Evolutionary conservation across 306 rosid species (phyloP).

Genomic region (Neltuma alba): DNA sequence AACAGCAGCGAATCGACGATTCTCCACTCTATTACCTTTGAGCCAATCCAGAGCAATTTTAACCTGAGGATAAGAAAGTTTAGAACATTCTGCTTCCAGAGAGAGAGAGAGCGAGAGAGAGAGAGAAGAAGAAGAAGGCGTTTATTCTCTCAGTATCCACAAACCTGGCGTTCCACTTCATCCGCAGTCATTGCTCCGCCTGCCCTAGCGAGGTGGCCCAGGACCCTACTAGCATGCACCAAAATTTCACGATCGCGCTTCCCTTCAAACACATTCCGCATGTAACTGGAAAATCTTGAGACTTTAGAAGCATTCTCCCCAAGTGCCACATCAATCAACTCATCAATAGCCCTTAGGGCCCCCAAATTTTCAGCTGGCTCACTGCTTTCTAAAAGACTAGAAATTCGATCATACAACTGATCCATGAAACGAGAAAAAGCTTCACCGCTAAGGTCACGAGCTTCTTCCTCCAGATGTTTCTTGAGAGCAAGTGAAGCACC

Average conservation of each 20-base stretch:
- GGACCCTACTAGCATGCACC: conserved; percentile 90
- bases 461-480: conserved; percentile 92
- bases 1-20: conserved; percentile 94
- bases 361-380: conserved; percentile 90
- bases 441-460: conserved; percentile 93
- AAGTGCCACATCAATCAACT: conserved; percentile 87
- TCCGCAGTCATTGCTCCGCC: conserved; percentile 99
- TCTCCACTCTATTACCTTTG: conserved; percentile 84
- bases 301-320: conserved; percentile 97
- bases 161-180: conserved; percentile 96
- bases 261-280: conserved; percentile 79
- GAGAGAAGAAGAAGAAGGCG: neutral
- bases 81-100: conserved; percentile 29
- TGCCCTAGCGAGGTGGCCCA: conserved; percentile 95
- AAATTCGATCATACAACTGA: conserved; percentile 87
- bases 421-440: conserved; percentile 94
- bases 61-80: conserved; percentile 51
- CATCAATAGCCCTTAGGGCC: conserved; percentile 95
- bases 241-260: conserved; percentile 92
- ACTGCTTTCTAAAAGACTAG: conserved; percentile 70
- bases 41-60: conserved; percentile 92
- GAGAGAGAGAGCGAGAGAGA: no score
- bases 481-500: conserved; percentile 80
- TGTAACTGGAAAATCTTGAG: conserved; percentile 81
- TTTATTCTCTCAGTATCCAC: conserved; percentile 5